Base-by-base conservation (phyloP, 169 alveolate species). In the Neospora caninum region DNA sequence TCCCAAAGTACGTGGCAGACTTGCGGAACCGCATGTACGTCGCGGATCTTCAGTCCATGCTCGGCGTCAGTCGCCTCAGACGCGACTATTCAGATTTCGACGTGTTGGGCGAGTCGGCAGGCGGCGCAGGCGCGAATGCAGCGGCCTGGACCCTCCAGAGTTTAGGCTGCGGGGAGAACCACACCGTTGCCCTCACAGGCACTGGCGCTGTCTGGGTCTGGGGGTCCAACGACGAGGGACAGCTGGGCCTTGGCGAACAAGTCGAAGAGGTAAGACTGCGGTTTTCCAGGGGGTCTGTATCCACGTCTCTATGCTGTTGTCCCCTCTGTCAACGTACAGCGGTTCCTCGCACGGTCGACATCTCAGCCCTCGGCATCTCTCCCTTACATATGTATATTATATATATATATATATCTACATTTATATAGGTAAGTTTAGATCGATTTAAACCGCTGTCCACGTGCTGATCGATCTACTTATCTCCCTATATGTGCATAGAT, bases 211-310 rank as follows among this genome's bases (percentile, higher is more conserved):
- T 96, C 27, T 94, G 96, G 82, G 96, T 96, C 7, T 96, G 97
- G 97, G 97, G 97, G 0, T 92, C 91, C 45, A 96, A 96, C 87
- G 95, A 96, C 27, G 95, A 95, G 53, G 97, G 98, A 38, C 98
- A 97, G 53, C 94, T 95, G 22, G 97, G 97, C 16, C 34, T 96
- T 41, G 97, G 97, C 88, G 96, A 39, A 39, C 94, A 87, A 88
- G 94, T 41, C 89, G 91, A 42, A 49, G 95, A 87, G 95, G 96
- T 39, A 82, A 88, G 91, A n/a, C 49, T 7, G 18, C 31, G 7
- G 34, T 64, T 64, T 64, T 9, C 73, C n/a, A 4, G 58, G 58
- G 27, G 95, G 94, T 22, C 54, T 31, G n/a, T n/a, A n/a, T n/a
- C n/a, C n/a, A n/a, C n/a, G n/a, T n/a, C n/a, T n/a, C n/a, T n/a